phyloP scores from a whole-genome alignment of 176 grass and related monocot genomes.

The Carex scoparia region DNA sequence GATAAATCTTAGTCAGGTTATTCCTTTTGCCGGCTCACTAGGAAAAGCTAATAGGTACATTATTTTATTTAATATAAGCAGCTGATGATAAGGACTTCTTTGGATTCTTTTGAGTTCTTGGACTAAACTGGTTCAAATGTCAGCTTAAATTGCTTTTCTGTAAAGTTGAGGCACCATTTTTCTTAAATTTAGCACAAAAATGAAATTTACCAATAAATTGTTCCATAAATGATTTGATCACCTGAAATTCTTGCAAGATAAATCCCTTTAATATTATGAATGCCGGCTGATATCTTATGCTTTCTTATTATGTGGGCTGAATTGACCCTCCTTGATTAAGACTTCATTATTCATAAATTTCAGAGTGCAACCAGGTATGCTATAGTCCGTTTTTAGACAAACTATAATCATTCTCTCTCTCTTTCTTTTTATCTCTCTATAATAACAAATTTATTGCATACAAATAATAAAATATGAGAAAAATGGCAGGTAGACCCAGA shows the following conservation, averaged over 20 bases:
- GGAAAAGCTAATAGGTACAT: background rate
- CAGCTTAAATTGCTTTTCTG: slow-evolving; percentile 5
- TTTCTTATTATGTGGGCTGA: background rate
- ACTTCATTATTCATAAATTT: background rate
- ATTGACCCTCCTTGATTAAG: background rate
- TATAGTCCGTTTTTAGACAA: background rate
- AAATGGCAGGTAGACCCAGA: slow-evolving; percentile 68
- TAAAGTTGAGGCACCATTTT: background rate
- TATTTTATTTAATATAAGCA: background rate
- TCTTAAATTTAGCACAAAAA: background rate
- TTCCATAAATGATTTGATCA: background rate
- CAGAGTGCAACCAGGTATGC: background rate
- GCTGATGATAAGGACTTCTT: background rate
- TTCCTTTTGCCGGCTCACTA: background rate
- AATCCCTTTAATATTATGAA: background rate
- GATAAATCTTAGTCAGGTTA: background rate
- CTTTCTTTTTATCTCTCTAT: background rate
- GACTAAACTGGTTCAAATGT: background rate
- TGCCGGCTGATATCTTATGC: background rate
- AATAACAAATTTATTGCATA: background rate
- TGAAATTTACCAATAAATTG: background rate
- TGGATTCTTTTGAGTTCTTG: background rate
- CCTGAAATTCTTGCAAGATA: background rate
- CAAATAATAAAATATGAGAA: background rate
- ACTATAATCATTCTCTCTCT: background rate